These are phyloP conservation scores for Coniochaeta pulveracea DNA, from an alignment of 2,329 filamentous ascomycete genomes.

Conservation along the genomic window DNA sequence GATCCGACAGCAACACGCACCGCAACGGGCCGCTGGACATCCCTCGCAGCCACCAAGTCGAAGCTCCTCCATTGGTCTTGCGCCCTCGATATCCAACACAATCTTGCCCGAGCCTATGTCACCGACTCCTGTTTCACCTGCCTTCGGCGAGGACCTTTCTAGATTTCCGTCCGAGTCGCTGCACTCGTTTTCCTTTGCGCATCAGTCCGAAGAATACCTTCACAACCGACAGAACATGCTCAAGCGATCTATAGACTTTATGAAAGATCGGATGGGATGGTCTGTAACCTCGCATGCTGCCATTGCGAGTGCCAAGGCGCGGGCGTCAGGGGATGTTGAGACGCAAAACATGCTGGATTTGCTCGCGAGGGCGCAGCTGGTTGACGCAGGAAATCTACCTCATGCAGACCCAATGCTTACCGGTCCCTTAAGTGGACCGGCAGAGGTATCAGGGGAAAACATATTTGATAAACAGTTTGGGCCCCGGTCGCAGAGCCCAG, in stretches of 20 bases:
- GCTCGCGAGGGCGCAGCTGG: constrained; percentile 68
- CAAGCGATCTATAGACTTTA: constrained; percentile 90
- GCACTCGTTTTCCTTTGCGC: constrained; percentile 96
- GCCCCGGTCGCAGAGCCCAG: constrained; percentile 38
- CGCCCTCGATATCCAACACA: constrained; percentile 51
- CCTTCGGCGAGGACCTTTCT: constrained; percentile 76
- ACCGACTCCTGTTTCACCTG: constrained; percentile 59
- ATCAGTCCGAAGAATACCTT: constrained; percentile 85
- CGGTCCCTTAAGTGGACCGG: constrained; percentile 73
- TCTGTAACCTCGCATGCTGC: constrained; percentile 57
- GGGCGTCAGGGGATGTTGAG: constrained; percentile 71
- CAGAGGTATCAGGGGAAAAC: constrained; percentile 61
- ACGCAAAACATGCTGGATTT: constrained; percentile 86
- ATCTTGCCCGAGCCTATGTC: constrained; percentile 34
- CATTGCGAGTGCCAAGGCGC: constrained; percentile 73
- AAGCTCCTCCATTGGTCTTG: constrained; percentile 44
- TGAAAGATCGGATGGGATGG: constrained; percentile 86
- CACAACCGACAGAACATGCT: constrained; percentile 87
- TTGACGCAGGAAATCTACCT: constrained; percentile 54
- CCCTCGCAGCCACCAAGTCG: constrained; percentile 47
- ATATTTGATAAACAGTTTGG: constrained; percentile 77
- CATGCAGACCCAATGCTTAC: constrained; percentile 27
- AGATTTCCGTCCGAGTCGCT: constrained; percentile 92
- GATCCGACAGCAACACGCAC: constrained; percentile 72
- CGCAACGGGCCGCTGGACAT: constrained; percentile 52